Evolutionary conservation across 225 moss, liverwort and hornwort species (phyloP).

Genomic region (Asterella californica): DNA sequence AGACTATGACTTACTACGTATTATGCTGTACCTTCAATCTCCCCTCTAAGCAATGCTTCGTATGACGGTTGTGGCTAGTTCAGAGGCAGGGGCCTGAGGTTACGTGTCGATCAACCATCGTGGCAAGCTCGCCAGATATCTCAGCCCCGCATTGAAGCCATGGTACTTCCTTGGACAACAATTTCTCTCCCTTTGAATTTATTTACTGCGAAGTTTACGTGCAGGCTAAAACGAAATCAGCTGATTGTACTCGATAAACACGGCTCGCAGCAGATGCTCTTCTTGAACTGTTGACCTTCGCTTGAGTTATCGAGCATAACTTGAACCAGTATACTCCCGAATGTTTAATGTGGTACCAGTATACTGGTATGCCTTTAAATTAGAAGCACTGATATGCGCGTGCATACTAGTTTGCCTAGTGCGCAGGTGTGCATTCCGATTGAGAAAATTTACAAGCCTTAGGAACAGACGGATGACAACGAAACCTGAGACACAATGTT

Average conservation of each 20-base stretch:
- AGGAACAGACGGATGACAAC: slow-evolving; percentile 28
- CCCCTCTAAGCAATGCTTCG: slow-evolving; percentile 6
- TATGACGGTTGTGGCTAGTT: slow-evolving; percentile 15
- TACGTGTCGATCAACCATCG: slow-evolving; percentile 7
- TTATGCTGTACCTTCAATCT: too few species aligned
- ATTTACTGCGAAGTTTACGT: background rate
- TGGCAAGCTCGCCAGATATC: slow-evolving; percentile 15
- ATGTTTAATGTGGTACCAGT: too few species aligned
- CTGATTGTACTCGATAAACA: background rate
- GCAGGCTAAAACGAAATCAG: background rate
- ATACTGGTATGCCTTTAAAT: background rate
- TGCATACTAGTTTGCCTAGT: slow-evolving; percentile 24
- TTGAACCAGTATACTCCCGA: too few species aligned
- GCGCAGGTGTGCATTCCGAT: slow-evolving; percentile 32
- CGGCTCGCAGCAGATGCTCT: background rate
- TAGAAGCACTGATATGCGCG: background rate
- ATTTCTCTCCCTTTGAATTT: background rate
- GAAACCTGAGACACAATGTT: slow-evolving; percentile 16
- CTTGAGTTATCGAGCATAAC: background rate
- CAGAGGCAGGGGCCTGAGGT: slow-evolving; percentile 28
- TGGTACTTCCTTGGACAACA: slow-evolving; percentile 7
- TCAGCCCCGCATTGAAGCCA: slow-evolving; percentile 26
- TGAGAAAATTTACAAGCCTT: slow-evolving; percentile 13
- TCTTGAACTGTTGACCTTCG: background rate
- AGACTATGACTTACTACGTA: background rate